Percentiles rank a stretch among this genome's conserved stretches.
phyloP scores from a whole-genome alignment of 225 moss, liverwort and hornwort species.

The Sphagnum contortum region DNA sequence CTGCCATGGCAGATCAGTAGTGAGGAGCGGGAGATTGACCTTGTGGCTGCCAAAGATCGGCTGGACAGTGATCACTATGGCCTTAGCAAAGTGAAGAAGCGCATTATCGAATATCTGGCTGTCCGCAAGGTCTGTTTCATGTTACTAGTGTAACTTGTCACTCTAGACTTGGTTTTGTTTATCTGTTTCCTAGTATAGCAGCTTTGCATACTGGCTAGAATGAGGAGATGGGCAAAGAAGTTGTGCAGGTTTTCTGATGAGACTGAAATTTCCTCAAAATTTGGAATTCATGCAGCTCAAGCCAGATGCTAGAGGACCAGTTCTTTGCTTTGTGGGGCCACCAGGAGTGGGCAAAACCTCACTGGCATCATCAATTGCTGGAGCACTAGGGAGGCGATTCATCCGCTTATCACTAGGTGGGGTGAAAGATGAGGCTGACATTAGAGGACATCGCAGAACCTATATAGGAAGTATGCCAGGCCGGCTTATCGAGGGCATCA shows the following conservation, averaged over 20 bases:
- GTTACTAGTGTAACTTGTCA: no score
- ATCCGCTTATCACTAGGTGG: constrained; percentile 52
- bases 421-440: constrained; percentile 62
- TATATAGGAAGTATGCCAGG: constrained; percentile 65
- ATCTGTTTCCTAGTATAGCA: no score
- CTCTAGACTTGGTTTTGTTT: no score
- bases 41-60: constrained; percentile 40
- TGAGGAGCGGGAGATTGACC: constrained; percentile 40
- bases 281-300: constrained; percentile 24
- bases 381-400: constrained; percentile 44
- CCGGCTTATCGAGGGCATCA: constrained; percentile 56
- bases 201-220: no score
- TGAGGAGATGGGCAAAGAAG: no score
- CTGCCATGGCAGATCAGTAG: constrained; percentile 54
- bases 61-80: constrained; percentile 59
- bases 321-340: constrained; percentile 50
- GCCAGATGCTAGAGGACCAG: constrained; percentile 55
- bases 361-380: constrained; percentile 51
- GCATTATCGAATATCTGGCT: constrained; percentile 54
- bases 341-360: constrained; percentile 59
- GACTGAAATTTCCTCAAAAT: no score
- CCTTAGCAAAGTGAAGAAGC: constrained; percentile 50
- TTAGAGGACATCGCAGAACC: constrained; percentile 50
- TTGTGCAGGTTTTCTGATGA: no score
- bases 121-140: constrained; percentile 38